These are phyloP conservation scores for Nakazawaea populi DNA, from an alignment of 805 yeast species.

Conservation along the genomic window DNA sequence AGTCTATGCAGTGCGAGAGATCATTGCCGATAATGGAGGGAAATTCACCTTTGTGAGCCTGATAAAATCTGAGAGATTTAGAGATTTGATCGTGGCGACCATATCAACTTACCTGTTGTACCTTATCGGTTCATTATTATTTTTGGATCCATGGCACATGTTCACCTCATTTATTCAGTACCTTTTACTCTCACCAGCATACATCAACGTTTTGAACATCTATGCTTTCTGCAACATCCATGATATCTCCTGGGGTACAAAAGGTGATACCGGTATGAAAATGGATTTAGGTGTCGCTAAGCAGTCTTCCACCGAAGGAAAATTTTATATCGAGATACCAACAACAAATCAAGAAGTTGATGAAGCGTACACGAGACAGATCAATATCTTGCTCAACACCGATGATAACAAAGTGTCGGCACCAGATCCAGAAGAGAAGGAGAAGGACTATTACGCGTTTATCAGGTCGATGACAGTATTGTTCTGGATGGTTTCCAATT, in stretches of 20 bases:
- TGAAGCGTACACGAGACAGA: constrained; percentile 58
- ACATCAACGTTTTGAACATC: constrained; percentile 84
- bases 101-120: constrained; percentile 80
- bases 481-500: constrained; percentile 84
- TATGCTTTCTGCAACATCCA: constrained; percentile 96
- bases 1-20: constrained; percentile 47
- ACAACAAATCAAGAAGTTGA: constrained; percentile 75
- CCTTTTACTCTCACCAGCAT: constrained; percentile 78
- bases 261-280: constrained; percentile 63
- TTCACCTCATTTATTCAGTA: constrained; percentile 83
- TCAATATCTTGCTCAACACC: constrained; percentile 45
- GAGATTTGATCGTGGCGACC: constrained; percentile 85
- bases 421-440: constrained; percentile 37
- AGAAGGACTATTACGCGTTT: constrained; percentile 82
- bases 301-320: constrained; percentile 52
- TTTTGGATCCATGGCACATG: constrained; percentile 91
- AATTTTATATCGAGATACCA: constrained; percentile 54
- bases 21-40: constrained; percentile 24
- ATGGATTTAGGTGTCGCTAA: constrained; percentile 83
- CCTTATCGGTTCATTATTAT: constrained; percentile 69
- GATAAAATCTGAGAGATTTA: constrained; percentile 63
- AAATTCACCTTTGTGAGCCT: constrained; percentile 38
- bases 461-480: constrained; percentile 86
- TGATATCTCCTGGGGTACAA: constrained; percentile 97
- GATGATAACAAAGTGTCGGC: constrained; percentile 17